Base-by-base conservation (phyloP, 768 basidiomycete species). In the Crassisporium funariophilum region DNA sequence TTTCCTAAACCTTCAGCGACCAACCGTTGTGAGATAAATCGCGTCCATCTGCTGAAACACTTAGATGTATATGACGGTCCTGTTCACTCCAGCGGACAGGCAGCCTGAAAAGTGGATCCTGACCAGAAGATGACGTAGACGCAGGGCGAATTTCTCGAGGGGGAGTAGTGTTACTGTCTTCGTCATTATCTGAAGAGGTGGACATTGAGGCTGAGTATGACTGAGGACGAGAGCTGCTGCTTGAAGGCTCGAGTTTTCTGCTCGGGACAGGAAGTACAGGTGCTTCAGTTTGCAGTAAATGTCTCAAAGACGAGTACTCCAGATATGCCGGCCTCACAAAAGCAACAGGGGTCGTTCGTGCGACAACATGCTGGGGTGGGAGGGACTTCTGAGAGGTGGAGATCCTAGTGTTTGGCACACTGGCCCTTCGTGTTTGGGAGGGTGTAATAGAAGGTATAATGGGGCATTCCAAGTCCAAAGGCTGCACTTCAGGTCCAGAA, bases 41-140 rank as follows among this genome's bases (percentile, higher is more conserved):
- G 35, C 86, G 76, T 9, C 91, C 90, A 60, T 91, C 86, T 21
- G 67, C 51, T 6, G 83, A 83, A 12, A 92, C 75, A 50, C 71
- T 83, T 41, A 93, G 67, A 41, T 73, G 70, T 4, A 72, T 56
- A 53, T 79, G 75, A 40, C 86, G 78, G 50, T 78, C 79, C 56
- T 83, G 78, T 37, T 88, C 82, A 61, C 80, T 86, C 91, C 89
- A 92, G 31, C 87, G 77, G 3, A 86, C 86, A 15, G 91, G 91
- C 16, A 93, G 64, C 48, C 74, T 70, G 52, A 89, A 67, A 12
- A 76, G 60, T 34, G 66, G 65, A 46, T 70, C 68, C 33, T 69
- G 71, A 22, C 75, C 61, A 24, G 65, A 45, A 40, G 62, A 17
- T 37, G 63, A 47, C 44, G 52, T 51, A 43, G 60, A 50, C 45